phyloP scores from a whole-genome alignment of 2,329 filamentous ascomycete genomes.

The Talaromyces sp. region DNA sequence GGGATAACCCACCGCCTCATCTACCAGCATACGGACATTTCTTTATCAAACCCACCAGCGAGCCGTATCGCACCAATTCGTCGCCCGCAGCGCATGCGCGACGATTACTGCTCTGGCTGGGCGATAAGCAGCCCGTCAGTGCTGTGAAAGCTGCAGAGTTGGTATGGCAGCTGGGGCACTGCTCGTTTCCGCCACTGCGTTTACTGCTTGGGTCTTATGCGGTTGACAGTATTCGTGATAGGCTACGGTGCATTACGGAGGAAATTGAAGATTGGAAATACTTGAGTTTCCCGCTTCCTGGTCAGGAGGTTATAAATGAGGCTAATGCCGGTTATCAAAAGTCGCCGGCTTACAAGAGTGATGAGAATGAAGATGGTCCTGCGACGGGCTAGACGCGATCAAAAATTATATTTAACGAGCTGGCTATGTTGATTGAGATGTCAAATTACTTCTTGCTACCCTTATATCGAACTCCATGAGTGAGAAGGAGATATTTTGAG shows the following conservation, averaged over 20 bases:
- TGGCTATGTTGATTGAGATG: neutral
- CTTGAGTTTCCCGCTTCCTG: slow-evolving; percentile 61
- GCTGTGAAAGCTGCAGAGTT: slow-evolving; percentile 90
- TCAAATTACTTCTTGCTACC: slow-evolving; percentile 4
- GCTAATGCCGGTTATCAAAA: neutral
- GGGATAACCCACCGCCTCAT: slow-evolving; percentile 41
- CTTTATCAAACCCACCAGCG: slow-evolving; percentile 78
- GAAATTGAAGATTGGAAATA: slow-evolving; percentile 94
- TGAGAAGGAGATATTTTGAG: slow-evolving; percentile 31
- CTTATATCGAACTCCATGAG: slow-evolving; percentile 30
- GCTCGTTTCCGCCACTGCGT: slow-evolving; percentile 83
- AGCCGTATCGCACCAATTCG: slow-evolving; percentile 72
- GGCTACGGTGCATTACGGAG: slow-evolving; percentile 84
- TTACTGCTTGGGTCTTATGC: slow-evolving; percentile 89
- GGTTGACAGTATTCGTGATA: slow-evolving; percentile 90
- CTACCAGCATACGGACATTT: slow-evolving; percentile 89
- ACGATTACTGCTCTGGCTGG: slow-evolving; percentile 90
- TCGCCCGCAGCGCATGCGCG: slow-evolving; percentile 84
- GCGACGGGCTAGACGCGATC: neutral
- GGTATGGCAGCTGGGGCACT: slow-evolving; percentile 92
- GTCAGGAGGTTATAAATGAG: slow-evolving; percentile 22
- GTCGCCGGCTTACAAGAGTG: slow-evolving; percentile 12
- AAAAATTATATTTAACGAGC: neutral
- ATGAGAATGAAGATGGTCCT: slow-evolving; percentile 16
- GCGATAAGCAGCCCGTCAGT: slow-evolving; percentile 86